These are phyloP conservation scores for Silene latifolia DNA, from an alignment of 148 eudicot genomes.

Conservation along the genomic window DNA sequence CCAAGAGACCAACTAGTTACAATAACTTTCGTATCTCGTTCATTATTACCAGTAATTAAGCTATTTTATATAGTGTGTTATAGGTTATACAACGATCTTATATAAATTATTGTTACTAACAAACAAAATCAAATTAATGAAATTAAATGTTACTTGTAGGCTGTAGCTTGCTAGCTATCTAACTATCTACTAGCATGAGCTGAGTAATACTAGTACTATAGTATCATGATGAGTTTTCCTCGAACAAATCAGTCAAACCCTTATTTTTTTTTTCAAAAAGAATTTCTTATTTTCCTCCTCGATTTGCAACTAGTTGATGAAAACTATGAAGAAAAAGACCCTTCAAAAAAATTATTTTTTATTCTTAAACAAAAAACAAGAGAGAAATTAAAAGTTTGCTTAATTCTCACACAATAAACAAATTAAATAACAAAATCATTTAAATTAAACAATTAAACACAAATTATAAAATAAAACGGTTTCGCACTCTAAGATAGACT, in stretches of 20 bases:
- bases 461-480: no score
- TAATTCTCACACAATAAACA: background rate
- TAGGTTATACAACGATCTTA: no score
- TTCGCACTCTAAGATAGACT: no score
- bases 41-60: no score
- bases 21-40: no score
- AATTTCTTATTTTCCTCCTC: conserved; percentile 26
- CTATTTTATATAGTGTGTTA: no score
- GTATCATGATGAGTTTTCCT: conserved; percentile 17
- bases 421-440: no score
- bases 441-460: no score
- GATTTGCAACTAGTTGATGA: conserved; percentile 34
- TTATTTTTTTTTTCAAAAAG: background rate
- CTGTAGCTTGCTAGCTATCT: no score
- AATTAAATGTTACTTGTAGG: no score
- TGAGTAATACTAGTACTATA: conserved; percentile 1
- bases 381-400: background rate
- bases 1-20: no score
- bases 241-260: conserved; percentile 27
- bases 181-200: background rate
- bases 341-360: conserved; percentile 4
- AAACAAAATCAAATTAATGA: background rate
- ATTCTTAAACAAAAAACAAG: conserved; percentile 6
- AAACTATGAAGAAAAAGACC: conserved; percentile 36
- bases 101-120: background rate